Evolutionary conservation across 805 yeast species (phyloP).

Genomic region (Ogataea populi-albae): DNA sequence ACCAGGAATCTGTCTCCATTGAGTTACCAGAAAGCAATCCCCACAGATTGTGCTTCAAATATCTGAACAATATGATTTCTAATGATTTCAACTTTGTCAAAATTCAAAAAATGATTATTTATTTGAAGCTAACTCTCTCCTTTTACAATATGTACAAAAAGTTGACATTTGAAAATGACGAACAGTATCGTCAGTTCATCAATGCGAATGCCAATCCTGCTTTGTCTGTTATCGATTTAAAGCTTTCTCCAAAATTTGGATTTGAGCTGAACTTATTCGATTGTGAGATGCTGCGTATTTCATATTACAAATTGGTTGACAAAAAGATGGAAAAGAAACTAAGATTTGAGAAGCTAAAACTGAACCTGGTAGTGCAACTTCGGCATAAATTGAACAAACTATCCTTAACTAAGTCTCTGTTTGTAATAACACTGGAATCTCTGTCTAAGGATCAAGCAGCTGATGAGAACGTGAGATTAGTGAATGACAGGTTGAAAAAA

Average conservation of each 20-base stretch:
- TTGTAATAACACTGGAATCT: slow-evolving; percentile 22
- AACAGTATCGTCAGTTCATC: slow-evolving; percentile 11
- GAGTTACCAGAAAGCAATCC: slow-evolving; percentile 31
- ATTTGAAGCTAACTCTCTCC: slow-evolving; percentile 30
- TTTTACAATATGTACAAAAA: slow-evolving; percentile 23
- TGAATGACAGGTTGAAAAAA: slow-evolving; percentile 9
- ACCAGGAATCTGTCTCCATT: slow-evolving; percentile 21
- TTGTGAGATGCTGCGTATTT: slow-evolving; percentile 24
- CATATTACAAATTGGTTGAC: slow-evolving; percentile 23
- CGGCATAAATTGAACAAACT: slow-evolving; percentile 19
- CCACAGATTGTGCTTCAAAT: slow-evolving; percentile 24
- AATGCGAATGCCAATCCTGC: slow-evolving; percentile 15
- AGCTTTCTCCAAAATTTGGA: slow-evolving; percentile 19
- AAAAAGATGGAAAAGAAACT: slow-evolving; percentile 22
- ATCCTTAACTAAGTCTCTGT: slow-evolving; percentile 23
- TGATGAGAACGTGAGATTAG: slow-evolving; percentile 12
- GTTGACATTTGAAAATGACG: slow-evolving; percentile 12
- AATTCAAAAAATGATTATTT: slow-evolving; percentile 28
- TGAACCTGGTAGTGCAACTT: slow-evolving; percentile 23
- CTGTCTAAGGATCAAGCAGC: slow-evolving; percentile 6
- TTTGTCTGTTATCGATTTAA: slow-evolving; percentile 10
- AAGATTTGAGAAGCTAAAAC: slow-evolving; percentile 18
- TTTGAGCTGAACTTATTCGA: slow-evolving; percentile 21
- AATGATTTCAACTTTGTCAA: slow-evolving; percentile 17
- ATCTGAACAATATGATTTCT: slow-evolving; percentile 24